Base-by-base conservation (phyloP, 2,329 filamentous ascomycete genomes). In the Ramularia endophylla region DNA sequence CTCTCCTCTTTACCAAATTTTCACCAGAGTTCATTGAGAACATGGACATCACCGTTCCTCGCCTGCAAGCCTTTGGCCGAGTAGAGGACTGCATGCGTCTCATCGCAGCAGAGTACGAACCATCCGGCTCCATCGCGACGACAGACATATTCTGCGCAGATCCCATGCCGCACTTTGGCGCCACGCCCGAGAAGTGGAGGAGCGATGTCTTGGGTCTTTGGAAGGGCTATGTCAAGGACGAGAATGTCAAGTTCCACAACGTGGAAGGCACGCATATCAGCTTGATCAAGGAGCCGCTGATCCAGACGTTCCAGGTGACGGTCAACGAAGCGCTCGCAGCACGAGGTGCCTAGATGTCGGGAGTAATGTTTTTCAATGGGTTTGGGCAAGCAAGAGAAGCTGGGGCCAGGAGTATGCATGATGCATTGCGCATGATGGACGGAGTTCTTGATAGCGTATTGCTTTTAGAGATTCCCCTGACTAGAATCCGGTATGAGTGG, bases 21-120 rank as follows among this genome's bases (percentile, higher is more conserved):
- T 43, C 46, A 5, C 50, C 46, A 9, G 46, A 49, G 13, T 43
- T 53, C 32, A 53, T 53, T 36, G 46, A 51, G 36, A 45, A 50
- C 12, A 48, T 46, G 43, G 48, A 47, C 18, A 40, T 53, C 34
- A 49, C 48, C 2, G 46, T 53, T 2, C 50, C 44, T 13, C 41
- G 50, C 8, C 34, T 53, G 8, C 43, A 53, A 20, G 50, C 48
- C 2, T 51, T 44, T 17, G 47, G 44, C 5, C 25, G 50, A 4
- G 50, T 52, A 4, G 50, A 52, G 35, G 50, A 52, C 28, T 44
- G 43, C 27, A 47, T 48, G 40, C 43, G 50, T 12, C 35, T 41
- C 5, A 51, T 53, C 15, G 46, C 45, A 9, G 28, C 34, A 15
- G 30, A 45, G 19, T 50, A 53, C 40, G 46, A 47, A 13, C 44